phyloP scores from a whole-genome alignment of 1,284 basidiomycete genomes.

The Ceraceosorus guamensis region DNA sequence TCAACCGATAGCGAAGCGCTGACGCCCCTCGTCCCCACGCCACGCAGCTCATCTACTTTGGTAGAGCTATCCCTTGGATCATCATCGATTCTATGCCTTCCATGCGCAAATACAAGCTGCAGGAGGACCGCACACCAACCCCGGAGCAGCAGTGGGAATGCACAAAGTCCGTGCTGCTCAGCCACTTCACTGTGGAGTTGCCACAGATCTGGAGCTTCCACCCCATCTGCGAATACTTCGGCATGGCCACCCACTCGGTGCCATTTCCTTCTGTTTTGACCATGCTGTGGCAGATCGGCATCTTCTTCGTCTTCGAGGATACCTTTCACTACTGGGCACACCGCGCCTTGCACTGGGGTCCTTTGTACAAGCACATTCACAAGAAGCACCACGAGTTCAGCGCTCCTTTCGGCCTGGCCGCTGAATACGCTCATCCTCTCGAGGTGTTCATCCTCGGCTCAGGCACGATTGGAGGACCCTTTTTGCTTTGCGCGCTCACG shows the following conservation, averaged over 20 bases:
- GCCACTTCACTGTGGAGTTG: constrained; percentile 91
- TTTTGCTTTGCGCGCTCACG: constrained; percentile 69
- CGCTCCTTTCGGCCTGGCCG: constrained; percentile 92
- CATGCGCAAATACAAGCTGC: constrained; percentile 90
- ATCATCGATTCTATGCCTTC: constrained; percentile 89
- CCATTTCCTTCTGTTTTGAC: constrained; percentile 63
- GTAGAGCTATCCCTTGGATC: constrained; percentile 88
- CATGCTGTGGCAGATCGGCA: constrained; percentile 64
- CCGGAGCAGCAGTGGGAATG: constrained; percentile 85
- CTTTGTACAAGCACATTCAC: constrained; percentile 94
- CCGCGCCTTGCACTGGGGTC: constrained; percentile 78
- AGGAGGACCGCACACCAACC: constrained; percentile 70
- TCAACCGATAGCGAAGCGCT: too few species aligned
- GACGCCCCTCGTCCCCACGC: not conserved
- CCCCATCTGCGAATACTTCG: constrained; percentile 78
- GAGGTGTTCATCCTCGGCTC: constrained; percentile 81
- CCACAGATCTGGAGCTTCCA: constrained; percentile 97
- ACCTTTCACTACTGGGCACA: constrained; percentile 76
- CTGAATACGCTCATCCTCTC: constrained; percentile 92
- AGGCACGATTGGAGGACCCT: constrained; percentile 80
- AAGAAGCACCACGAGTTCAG: constrained; percentile 90
- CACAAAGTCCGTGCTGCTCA: constrained; percentile 86
- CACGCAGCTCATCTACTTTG: constrained; percentile 86
- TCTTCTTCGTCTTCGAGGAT: constrained; percentile 96
- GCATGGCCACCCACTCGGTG: constrained; percentile 84